Conservation (phyloP, 164 flowering plant species). For the Santalum album region DNA sequence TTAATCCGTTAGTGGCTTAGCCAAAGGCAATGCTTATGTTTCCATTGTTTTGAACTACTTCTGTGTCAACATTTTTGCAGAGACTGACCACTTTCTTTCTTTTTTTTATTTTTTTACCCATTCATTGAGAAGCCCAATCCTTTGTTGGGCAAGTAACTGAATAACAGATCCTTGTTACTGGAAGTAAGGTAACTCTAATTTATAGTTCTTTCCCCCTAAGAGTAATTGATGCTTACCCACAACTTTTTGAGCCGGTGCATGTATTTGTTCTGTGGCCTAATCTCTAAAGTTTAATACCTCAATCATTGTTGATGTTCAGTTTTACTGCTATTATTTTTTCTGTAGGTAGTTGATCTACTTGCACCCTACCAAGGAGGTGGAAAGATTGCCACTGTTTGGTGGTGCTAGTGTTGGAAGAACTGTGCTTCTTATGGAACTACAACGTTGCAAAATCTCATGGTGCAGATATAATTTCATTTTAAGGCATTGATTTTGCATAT, state of each 20-base stretch:
- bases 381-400: constrained; percentile 95
- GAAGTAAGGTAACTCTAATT: constrained; percentile 58
- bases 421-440: constrained; percentile 96
- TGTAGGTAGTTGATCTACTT: constrained; percentile 89
- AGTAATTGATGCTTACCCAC: no score
- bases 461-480: not conserved
- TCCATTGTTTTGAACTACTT: no score
- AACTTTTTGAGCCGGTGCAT: not conserved
- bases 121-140: constrained; percentile 89
- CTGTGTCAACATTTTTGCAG: constrained; percentile 19
- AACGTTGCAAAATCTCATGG: constrained; percentile 98
- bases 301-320: not conserved
- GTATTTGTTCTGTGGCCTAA: not conserved
- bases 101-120: no score
- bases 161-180: constrained; percentile 87
- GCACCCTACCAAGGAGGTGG: constrained; percentile 97
- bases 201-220: no score
- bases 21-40: no score
- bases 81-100: constrained; percentile 81
- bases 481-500: no score
- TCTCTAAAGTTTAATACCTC: not conserved
- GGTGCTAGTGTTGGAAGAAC: constrained; percentile 99
- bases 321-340: not conserved
- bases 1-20: no score
- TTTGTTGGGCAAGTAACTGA: constrained; percentile 95